Conservation (phyloP, 495 filamentous ascomycete species). For the Oleoguttula mirabilis region DNA sequence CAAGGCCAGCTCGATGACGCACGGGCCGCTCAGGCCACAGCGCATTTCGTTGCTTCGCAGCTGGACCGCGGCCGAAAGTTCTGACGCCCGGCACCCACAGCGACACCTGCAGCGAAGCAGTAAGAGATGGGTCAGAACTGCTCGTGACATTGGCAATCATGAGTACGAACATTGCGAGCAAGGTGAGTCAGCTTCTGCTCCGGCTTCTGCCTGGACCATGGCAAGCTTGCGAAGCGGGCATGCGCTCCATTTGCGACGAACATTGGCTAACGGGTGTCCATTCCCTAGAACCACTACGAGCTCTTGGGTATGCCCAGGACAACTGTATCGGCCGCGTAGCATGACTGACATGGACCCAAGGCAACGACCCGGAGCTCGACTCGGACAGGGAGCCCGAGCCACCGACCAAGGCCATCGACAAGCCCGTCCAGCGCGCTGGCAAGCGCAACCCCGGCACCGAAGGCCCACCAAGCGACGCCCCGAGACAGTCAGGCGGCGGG, state of each 20-base stretch:
- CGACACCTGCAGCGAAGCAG: not conserved
- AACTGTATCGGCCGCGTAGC: too few relatives aligned
- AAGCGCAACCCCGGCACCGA: constrained; percentile 84
- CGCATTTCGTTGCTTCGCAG: constrained; percentile 1
- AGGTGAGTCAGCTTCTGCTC: constrained; percentile 26
- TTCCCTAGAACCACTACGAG: constrained; percentile 32
- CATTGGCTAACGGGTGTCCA: constrained; percentile 7
- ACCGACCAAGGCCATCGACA: constrained; percentile 78
- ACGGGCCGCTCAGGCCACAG: too few relatives aligned
- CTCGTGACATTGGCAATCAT: constrained; percentile 23
- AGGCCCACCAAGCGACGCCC: constrained; percentile 39
- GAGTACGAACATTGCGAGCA: constrained; percentile 16
- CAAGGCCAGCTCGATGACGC: too few relatives aligned
- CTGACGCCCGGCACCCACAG: not conserved
- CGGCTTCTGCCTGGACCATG: too few relatives aligned
- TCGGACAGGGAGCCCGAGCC: constrained; percentile 61
- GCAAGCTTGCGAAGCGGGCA: too few relatives aligned
- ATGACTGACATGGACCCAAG: too few relatives aligned
- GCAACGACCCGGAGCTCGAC: constrained; percentile 84
- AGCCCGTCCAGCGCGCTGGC: constrained; percentile 59
- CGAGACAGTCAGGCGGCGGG: constrained; percentile 34
- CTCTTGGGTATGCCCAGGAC: constrained; percentile 32
- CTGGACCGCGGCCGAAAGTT: not conserved
- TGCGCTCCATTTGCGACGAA: too few relatives aligned
- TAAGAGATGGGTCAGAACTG: constrained; percentile 7